phyloP scores from a whole-genome alignment of 805 yeast genomes.

The Spathaspora passalidarum region DNA sequence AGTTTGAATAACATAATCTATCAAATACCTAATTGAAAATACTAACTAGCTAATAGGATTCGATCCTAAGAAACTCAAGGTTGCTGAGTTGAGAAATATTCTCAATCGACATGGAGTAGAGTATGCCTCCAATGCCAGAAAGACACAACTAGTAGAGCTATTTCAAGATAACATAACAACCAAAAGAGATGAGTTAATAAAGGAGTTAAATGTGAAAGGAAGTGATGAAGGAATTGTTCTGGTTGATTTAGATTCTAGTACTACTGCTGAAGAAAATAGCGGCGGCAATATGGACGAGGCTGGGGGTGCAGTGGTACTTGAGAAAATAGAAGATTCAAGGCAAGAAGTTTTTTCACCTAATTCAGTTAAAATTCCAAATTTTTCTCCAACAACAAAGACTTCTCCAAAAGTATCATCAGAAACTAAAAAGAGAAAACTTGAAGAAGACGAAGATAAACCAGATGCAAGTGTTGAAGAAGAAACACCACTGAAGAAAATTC shows the following conservation, averaged over 20 bases:
- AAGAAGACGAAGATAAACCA: conserved; percentile 2
- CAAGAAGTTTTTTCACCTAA: too few relatives aligned
- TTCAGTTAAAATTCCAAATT: conserved; percentile 11
- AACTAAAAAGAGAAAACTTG: conserved; percentile 11
- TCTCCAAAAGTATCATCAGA: background rate
- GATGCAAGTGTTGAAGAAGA: conserved; percentile 1
- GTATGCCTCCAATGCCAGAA: conserved; percentile 63
- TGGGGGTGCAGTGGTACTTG: background rate
- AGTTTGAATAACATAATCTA: background rate
- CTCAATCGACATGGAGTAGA: conserved; percentile 60
- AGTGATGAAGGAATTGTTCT: conserved; percentile 20
- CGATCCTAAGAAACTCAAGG: conserved; percentile 62
- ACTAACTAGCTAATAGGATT: conserved; percentile 27
- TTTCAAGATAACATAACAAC: conserved; percentile 56
- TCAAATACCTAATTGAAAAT: background rate
- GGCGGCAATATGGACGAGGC: background rate
- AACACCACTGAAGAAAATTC: background rate
- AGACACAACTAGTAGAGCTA: conserved; percentile 59
- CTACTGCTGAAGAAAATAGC: background rate
- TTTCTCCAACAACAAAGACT: background rate
- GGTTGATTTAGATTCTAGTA: background rate
- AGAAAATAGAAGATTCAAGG: background rate
- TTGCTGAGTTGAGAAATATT: conserved; percentile 67
- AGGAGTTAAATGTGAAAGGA: conserved; percentile 15
- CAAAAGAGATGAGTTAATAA: conserved; percentile 40